These are phyloP conservation scores for Exophiala dermatitidis DNA, from an alignment of 2,329 filamentous ascomycete genomes.

Conservation along the genomic window DNA sequence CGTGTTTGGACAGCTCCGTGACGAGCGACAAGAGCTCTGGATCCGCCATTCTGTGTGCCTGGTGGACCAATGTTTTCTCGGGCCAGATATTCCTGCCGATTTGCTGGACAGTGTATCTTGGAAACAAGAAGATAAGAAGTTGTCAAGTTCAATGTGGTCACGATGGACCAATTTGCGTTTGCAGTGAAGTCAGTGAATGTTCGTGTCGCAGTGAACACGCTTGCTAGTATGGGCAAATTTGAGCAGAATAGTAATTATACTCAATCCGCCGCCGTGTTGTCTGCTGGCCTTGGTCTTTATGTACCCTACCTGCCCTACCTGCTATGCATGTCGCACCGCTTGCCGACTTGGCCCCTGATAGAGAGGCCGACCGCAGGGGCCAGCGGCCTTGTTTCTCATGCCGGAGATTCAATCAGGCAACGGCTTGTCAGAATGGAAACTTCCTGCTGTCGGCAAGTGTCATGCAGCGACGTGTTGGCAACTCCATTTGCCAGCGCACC, in stretches of 20 bases:
- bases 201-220: too few relatives aligned
- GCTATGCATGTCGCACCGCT: too few relatives aligned
- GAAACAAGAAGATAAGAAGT: too few relatives aligned
- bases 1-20: constrained; percentile 4
- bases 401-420: not conserved
- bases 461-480: constrained; percentile 1
- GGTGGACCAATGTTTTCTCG: too few relatives aligned
- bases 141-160: not conserved
- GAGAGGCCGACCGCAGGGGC: not conserved
- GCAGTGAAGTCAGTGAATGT: not conserved
- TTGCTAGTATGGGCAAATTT: too few relatives aligned
- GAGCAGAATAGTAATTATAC: too few relatives aligned
- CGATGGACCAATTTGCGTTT: not conserved
- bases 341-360: not conserved
- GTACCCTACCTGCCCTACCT: not conserved
- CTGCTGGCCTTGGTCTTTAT: not conserved
- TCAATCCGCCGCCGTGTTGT: too few relatives aligned
- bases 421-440: not conserved
- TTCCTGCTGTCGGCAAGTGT: not conserved
- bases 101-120: too few relatives aligned
- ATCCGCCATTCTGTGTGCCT: not conserved
- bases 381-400: not conserved
- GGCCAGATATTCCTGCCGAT: too few relatives aligned
- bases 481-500: constrained; percentile 6
- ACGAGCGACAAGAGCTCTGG: constrained; percentile 1